Evolutionary conservation across 495 filamentous ascomycete species (phyloP), one percentile per base, ranked within the genome.

Genomic region (Ramalina intermedia): DNA sequence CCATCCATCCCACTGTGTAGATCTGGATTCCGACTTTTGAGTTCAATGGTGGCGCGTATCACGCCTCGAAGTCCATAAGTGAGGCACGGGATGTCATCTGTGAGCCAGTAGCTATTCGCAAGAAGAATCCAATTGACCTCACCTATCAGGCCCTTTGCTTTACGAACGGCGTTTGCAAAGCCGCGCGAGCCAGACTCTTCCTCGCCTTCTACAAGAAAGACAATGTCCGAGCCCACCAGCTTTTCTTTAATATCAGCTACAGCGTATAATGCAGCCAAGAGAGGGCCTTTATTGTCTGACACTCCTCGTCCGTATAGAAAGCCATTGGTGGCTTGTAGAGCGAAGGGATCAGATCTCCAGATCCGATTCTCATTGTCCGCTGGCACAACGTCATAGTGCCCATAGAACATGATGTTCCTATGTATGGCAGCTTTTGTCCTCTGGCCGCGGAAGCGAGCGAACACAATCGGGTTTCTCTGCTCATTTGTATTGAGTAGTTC

Each of bases 321-420:
- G 6, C 93, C 91, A 58, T 94, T 84, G 44, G 85, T 75, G 1
- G 90, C 90, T 20, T 76, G 78, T 48, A 96, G 70, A 41, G 82
- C 74, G 59, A 94, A 96, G 0, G 91, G 93, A 53, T 94, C 84
- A 7, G 78, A 76, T 46, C 77, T 78, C 91, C 91, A 96, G 52
- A 84, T 85, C 29, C 67, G 59, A 38, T 74, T 74, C 47, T 82
- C 80, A 29, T 81, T 79, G 48, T 93, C 85, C 0, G 93, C 91
- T 17, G 85, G 76, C n/a, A 98, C 88, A n/a, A 98, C 87, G 51
- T 98, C 91, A 65, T 98, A 98, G 56, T 98, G 91, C 3, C 93
- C 93, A 61, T 98, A 98, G 63, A 98, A 98, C 13, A 98, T 69
- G 33, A 96, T 83, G 1, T 84, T 88, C 66, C 89, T 94, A 20